Evolutionary conservation across 495 filamentous ascomycete species (phyloP).

Genomic region (Collariella sp.): DNA sequence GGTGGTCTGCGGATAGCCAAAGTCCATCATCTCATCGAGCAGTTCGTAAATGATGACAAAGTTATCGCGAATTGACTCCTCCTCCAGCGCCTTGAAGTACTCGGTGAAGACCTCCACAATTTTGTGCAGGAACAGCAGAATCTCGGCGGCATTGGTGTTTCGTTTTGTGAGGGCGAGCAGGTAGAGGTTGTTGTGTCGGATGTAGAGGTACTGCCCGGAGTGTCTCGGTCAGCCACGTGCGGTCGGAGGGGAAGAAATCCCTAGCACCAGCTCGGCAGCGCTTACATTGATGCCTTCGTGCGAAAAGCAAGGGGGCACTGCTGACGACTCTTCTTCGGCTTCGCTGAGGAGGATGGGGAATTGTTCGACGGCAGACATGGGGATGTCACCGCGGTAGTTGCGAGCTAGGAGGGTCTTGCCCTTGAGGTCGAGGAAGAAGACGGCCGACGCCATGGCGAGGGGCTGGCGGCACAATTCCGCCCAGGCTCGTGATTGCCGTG

Average conservation of each 20-base stretch:
- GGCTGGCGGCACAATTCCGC: conserved; percentile 3
- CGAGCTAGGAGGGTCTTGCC: conserved; percentile 99
- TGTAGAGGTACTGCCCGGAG: conserved; percentile 82
- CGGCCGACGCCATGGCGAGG: conserved; percentile 79
- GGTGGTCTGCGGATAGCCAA: conserved; percentile 97
- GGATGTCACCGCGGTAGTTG: conserved; percentile 98
- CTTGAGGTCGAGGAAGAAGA: conserved; percentile 99
- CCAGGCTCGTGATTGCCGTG: background rate
- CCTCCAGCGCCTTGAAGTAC: conserved; percentile 99
- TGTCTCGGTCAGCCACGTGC: conserved; percentile 1
- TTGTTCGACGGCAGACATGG: conserved; percentile 98
- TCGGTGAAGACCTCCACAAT: conserved; percentile 98
- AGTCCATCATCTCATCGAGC: conserved; percentile 99
- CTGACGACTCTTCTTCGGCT: conserved; percentile 98
- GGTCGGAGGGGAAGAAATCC: background rate
- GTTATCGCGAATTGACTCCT: conserved; percentile 98
- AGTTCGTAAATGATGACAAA: conserved; percentile 99
- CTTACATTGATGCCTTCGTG: conserved; percentile 96
- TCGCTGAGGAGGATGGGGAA: conserved; percentile 95
- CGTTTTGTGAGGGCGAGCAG: conserved; percentile 96
- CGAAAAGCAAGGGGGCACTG: conserved; percentile 96
- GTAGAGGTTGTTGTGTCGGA: conserved; percentile 98
- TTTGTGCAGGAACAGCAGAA: conserved; percentile 95
- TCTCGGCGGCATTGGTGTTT: conserved; percentile 98
- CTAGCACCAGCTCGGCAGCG: conserved; percentile 1